Base-by-base conservation (phyloP, 495 filamentous ascomycete species). In the Talaromyces ruber region DNA sequence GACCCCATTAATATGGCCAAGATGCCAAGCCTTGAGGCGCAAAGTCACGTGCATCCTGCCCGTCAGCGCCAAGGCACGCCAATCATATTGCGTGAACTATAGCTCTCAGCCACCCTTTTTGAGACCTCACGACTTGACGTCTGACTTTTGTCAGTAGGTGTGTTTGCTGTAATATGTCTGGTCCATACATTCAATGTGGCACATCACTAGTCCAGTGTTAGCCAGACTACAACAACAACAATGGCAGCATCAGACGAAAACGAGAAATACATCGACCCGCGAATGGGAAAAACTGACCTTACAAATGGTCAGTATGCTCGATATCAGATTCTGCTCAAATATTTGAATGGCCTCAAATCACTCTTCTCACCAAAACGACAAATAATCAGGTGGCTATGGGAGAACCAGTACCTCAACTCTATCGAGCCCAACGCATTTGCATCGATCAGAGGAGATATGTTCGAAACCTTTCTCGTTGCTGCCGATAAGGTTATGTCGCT, bases 261-360 rank as follows among this genome's bases (percentile, higher is more conserved):
- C 21, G 55, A 58, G 29, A 58, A 58, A 58, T 37, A 58, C 29
- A 7, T 32, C 18, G n/a, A 34, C 29, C 55, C 29, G 21, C 18
- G 21, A n/a, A 6, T 22, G 14, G 55, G 29, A 22, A 22, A 32
- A 26, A 25, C 18, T 8, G 26, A 29, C 22, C 5, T 58, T 1
- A 58, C 55, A 3, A 58, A 58, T 22, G 55, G 32, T 25, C 55
- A 58, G 24, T 58, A 58, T 34, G 28, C 18, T 34, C 55, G 55
- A 30, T 58, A 58, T 11, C 25, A 22, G 29, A n/a, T 2, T 5
- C 55, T 58, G 1, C n/a, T 22, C 25, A 32, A 39, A 18, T 58
- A 29, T 9, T 16, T 34, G n/a, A 6, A 6, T 4, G 28, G 21
- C 2, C 9, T 37, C 12, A 28, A n/a, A 3, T 32, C 29, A 22